phyloP scores from a whole-genome alignment of 805 yeast species.

The Yarrowia sp. region DNA sequence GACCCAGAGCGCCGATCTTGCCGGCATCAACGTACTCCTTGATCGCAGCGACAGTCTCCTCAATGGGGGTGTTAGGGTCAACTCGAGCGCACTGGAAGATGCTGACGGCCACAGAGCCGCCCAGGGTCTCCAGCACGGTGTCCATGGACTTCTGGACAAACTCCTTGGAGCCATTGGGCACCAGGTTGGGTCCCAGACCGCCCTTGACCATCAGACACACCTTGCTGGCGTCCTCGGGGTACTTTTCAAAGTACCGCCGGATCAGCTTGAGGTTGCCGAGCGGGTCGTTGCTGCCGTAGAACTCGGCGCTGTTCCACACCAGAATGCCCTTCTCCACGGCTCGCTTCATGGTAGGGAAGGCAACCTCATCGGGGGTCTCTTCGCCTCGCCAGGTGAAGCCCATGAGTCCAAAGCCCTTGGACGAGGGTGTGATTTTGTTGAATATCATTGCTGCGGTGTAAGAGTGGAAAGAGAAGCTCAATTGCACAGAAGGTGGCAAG shows the following conservation, averaged over 20 bases:
- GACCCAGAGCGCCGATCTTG: slow-evolving; percentile 63
- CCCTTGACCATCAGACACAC: slow-evolving; percentile 71
- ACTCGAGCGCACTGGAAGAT: slow-evolving; percentile 73
- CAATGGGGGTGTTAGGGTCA: slow-evolving; percentile 53
- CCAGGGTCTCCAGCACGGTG: slow-evolving; percentile 37
- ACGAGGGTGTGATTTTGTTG: slow-evolving; percentile 15
- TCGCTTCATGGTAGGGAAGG: slow-evolving; percentile 53
- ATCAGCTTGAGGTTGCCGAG: slow-evolving; percentile 55
- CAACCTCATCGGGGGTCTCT: slow-evolving; percentile 54
- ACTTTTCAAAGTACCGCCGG: slow-evolving; percentile 53
- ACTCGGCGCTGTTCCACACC: slow-evolving; percentile 73
- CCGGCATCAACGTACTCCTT: slow-evolving; percentile 62
- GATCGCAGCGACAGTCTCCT: slow-evolving; percentile 56
- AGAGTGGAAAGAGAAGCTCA: neutral
- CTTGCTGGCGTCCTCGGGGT: slow-evolving; percentile 56
- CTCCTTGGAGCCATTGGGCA: slow-evolving; percentile 53
- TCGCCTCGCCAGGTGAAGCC: slow-evolving; percentile 62
- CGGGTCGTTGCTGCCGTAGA: slow-evolving; percentile 58
- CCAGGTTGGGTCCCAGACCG: slow-evolving; percentile 44
- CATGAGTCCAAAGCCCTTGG: slow-evolving; percentile 75
- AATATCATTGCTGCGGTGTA: neutral
- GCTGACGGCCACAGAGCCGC: slow-evolving; percentile 41
- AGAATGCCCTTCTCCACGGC: slow-evolving; percentile 51
- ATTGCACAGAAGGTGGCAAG: neutral
- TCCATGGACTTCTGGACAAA: slow-evolving; percentile 50